phyloP scores from a whole-genome alignment of 495 filamentous ascomycete genomes.

The Rhypophila decipiens region DNA sequence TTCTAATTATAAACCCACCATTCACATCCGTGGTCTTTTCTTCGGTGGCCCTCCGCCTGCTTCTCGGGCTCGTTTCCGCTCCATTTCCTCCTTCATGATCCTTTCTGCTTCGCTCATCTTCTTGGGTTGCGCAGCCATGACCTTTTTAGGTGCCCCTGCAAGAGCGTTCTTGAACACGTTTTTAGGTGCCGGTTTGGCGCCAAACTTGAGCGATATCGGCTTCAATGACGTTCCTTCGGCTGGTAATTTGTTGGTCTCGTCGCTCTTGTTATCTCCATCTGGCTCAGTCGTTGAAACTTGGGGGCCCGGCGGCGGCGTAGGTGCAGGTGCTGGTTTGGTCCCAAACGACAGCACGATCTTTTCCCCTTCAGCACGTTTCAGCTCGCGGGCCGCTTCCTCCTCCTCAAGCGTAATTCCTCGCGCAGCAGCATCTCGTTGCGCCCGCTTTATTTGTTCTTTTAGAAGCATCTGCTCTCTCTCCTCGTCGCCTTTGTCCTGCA shows the following conservation, averaged over 20 bases:
- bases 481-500: constrained; percentile 83
- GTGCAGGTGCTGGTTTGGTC: constrained; percentile 26
- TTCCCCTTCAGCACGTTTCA: constrained; percentile 65
- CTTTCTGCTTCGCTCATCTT: constrained; percentile 86
- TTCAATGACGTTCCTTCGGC: constrained; percentile 12
- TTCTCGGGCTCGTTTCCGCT: constrained; percentile 58
- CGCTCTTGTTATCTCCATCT: not conserved
- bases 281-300: not conserved
- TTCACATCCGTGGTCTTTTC: constrained; percentile 38
- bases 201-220: constrained; percentile 53
- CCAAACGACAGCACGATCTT: constrained; percentile 77
- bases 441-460: constrained; percentile 70
- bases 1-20: too few relatives aligned
- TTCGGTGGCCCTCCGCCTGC: constrained; percentile 24
- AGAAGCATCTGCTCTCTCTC: constrained; percentile 77
- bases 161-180: constrained; percentile 79
- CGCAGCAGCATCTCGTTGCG: constrained; percentile 48
- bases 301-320: not conserved
- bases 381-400: constrained; percentile 76
- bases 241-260: not conserved
- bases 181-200: constrained; percentile 56
- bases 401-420: constrained; percentile 39
- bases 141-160: constrained; percentile 52
- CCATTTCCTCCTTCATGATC: constrained; percentile 83
- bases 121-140: constrained; percentile 51